phyloP scores from a whole-genome alignment of 2,329 filamentous ascomycete species.

The Lasiodiplodia sp. region DNA sequence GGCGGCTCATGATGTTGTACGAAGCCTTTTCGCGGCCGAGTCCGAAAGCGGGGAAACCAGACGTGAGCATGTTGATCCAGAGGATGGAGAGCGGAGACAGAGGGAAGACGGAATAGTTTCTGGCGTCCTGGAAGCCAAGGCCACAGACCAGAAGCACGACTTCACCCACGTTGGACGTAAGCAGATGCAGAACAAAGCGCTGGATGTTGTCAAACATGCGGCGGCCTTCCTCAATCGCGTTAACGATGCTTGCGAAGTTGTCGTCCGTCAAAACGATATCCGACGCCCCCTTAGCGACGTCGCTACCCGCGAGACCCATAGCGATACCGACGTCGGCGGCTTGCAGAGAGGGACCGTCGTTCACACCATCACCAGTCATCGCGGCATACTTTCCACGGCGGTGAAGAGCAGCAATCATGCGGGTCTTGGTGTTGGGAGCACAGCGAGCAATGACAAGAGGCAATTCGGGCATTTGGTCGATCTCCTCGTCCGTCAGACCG shows the following conservation, averaged over 20 bases:
- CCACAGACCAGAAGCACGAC: slow-evolving; percentile 45
- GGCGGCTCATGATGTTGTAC: slow-evolving; percentile 43
- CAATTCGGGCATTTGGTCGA: slow-evolving; percentile 32
- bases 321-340: slow-evolving; percentile 55
- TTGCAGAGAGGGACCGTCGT: slow-evolving; percentile 55
- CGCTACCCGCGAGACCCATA: slow-evolving; percentile 53
- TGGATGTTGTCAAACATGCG: slow-evolving; percentile 57
- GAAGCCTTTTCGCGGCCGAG: slow-evolving; percentile 45
- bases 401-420: slow-evolving; percentile 43
- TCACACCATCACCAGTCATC: slow-evolving; percentile 56
- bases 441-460: slow-evolving; percentile 33
- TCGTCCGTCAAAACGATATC: slow-evolving; percentile 54
- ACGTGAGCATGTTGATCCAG: slow-evolving; percentile 50
- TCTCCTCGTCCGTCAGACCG: slow-evolving; percentile 31
- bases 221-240: slow-evolving; percentile 54
- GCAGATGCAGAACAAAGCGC: slow-evolving; percentile 46
- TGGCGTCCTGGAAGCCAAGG: slow-evolving; percentile 44
- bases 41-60: slow-evolving; percentile 45
- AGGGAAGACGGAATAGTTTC: slow-evolving; percentile 45
- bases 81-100: slow-evolving; percentile 47
- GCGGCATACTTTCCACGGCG: slow-evolving; percentile 50
- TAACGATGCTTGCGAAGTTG: slow-evolving; percentile 55
- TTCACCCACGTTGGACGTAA: slow-evolving; percentile 45
- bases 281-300: slow-evolving; percentile 54
- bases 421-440: slow-evolving; percentile 32